A percentile compares a stretch with the other conserved stretches of the same genome.
These are phyloP conservation scores for Penicillium chermesinum DNA, from an alignment of 495 filamentous ascomycete genomes.

Conservation along the genomic window DNA sequence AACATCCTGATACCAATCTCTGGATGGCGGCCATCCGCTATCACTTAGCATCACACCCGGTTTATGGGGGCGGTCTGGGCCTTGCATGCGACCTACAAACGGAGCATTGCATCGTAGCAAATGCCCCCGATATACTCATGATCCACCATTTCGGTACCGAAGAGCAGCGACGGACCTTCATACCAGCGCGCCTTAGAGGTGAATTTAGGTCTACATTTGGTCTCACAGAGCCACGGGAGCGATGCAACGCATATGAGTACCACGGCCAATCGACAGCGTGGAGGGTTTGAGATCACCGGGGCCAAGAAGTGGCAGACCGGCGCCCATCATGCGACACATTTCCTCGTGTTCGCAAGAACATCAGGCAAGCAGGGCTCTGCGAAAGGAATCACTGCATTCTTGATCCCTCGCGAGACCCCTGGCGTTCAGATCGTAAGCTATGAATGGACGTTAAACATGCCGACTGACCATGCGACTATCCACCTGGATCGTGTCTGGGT, in stretches of 20 bases:
- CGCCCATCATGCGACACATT: slow-evolving; percentile 53
- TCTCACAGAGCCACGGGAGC: slow-evolving; percentile 56
- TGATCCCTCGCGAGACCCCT: slow-evolving; percentile 42
- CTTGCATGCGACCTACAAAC: slow-evolving; percentile 60
- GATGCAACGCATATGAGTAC: slow-evolving; percentile 57
- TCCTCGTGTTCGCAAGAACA: slow-evolving; percentile 54
- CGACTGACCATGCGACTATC: slow-evolving; percentile 55
- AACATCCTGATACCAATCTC: slow-evolving; percentile 24
- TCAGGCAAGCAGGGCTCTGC: slow-evolving; percentile 40
- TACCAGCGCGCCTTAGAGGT: slow-evolving; percentile 42
- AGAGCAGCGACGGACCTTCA: slow-evolving; percentile 46
- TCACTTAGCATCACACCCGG: slow-evolving; percentile 47
- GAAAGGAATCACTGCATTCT: slow-evolving; percentile 53
- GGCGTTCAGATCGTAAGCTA: slow-evolving; percentile 48
- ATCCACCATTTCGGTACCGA: slow-evolving; percentile 49
- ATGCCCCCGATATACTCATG: slow-evolving; percentile 56
- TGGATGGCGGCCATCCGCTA: slow-evolving; percentile 58
- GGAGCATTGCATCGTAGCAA: slow-evolving; percentile 54
- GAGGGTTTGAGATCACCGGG: slow-evolving; percentile 50
- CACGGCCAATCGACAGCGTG: slow-evolving; percentile 29
- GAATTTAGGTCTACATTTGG: slow-evolving; percentile 52
- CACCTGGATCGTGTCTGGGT: slow-evolving; percentile 46
- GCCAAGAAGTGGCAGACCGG: slow-evolving; percentile 60
- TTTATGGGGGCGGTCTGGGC: slow-evolving; percentile 43
- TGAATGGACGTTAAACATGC: slow-evolving; percentile 61